Percentiles rank a stretch among this genome's conserved stretches.
Conservation (phyloP, 495 filamentous ascomycete species). For the Venustampulla echinocandica region DNA sequence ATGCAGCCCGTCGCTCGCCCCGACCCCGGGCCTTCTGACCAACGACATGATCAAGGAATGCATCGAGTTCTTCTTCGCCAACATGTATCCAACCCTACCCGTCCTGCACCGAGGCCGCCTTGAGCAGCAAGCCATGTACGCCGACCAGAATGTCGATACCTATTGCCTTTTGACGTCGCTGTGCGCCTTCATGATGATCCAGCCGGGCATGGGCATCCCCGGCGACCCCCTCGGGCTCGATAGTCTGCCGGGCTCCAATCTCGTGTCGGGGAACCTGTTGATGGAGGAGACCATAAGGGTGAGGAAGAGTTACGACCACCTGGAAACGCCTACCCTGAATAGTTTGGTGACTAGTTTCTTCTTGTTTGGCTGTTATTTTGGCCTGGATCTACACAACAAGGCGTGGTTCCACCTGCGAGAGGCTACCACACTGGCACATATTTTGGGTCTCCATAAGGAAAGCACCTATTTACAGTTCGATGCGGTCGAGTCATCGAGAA, state of each 20-base stretch:
- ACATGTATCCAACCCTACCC: conserved; percentile 78
- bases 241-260: conserved; percentile 42
- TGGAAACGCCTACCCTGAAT: conserved; percentile 60
- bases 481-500: conserved; percentile 42
- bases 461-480: conserved; percentile 47
- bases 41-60: conserved; percentile 56
- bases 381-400: conserved; percentile 60
- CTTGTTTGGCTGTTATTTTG: conserved; percentile 66
- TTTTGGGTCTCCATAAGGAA: conserved; percentile 55
- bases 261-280: conserved; percentile 51
- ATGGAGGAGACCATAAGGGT: conserved; percentile 70
- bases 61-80: conserved; percentile 74
- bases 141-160: conserved; percentile 57
- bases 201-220: conserved; percentile 61
- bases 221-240: conserved; percentile 45
- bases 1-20: conserved; percentile 34
- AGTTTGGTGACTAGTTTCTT: conserved; percentile 73
- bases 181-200: conserved; percentile 79
- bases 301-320: conserved; percentile 63
- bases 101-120: conserved; percentile 63
- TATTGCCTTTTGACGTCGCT: conserved; percentile 75
- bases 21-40: conserved; percentile 49
- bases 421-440: conserved; percentile 53
- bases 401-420: conserved; percentile 68
- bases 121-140: conserved; percentile 53